Percentiles rank a stretch among this genome's conserved stretches.
phyloP scores from a whole-genome alignment of 306 rosid genomes.

The Lablab purpureus region DNA sequence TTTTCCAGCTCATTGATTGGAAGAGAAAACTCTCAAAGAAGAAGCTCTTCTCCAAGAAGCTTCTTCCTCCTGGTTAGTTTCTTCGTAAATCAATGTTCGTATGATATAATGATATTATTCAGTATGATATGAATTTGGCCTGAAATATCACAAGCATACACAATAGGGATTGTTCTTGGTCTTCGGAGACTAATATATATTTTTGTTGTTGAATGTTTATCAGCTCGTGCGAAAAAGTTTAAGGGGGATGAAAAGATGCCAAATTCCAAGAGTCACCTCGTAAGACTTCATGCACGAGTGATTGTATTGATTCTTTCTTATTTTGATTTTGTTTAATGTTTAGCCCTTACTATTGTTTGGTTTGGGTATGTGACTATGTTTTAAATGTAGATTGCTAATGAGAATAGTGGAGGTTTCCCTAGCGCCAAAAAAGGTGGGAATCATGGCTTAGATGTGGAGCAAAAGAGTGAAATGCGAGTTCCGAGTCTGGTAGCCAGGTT shows the following conservation, averaged over 20 bases:
- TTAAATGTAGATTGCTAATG: slow-evolving; percentile 79
- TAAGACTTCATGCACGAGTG: slow-evolving; percentile 39
- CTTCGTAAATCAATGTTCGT: background rate
- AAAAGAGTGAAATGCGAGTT: slow-evolving; percentile 65
- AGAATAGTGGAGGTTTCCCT: slow-evolving; percentile 85
- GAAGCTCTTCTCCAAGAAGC: slow-evolving; percentile 81
- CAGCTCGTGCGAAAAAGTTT: slow-evolving; percentile 76
- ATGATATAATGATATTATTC: background rate
- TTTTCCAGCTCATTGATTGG: slow-evolving; percentile 96
- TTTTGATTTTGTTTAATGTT: slow-evolving; percentile 21
- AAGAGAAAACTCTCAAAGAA: slow-evolving; percentile 82
- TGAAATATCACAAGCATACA: background rate
- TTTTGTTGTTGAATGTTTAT: slow-evolving; percentile 39
- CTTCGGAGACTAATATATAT: slow-evolving; percentile 39
- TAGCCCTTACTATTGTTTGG: slow-evolving; percentile 9
- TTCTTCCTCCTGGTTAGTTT: slow-evolving; percentile 78
- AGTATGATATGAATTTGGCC: background rate
- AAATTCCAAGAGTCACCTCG: slow-evolving; percentile 78
- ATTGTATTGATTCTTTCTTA: background rate
- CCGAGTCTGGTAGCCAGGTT: slow-evolving; percentile 86
- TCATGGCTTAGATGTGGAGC: slow-evolving; percentile 54
- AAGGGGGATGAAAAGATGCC: slow-evolving; percentile 82
- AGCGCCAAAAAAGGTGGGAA: slow-evolving; percentile 61
- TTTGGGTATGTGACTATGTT: slow-evolving; percentile 22
- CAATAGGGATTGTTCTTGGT: background rate